Percentiles rank a stretch among this genome's conserved stretches.
phyloP scores from a whole-genome alignment of 2,329 filamentous ascomycete species.

The Kalaharituber pfeilii region DNA sequence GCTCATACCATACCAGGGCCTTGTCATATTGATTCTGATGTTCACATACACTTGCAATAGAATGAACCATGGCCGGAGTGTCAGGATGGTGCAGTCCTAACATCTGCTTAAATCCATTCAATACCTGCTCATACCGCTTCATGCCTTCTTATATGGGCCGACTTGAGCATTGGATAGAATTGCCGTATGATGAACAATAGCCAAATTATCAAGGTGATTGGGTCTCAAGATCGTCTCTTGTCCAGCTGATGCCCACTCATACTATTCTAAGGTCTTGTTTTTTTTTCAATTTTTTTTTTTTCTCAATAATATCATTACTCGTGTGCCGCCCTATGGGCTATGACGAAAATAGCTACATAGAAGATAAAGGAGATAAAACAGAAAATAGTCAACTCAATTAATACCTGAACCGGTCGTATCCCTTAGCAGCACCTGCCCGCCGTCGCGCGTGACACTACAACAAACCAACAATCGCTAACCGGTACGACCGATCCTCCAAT shows the following conservation, averaged over 20 bases:
- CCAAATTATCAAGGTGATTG: not conserved
- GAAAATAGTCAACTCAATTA: too few species aligned
- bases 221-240: not conserved
- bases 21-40: conserved; percentile 4
- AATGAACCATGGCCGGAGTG: too few species aligned
- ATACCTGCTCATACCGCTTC: not conserved
- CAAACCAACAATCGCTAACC: too few species aligned
- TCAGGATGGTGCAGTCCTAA: not conserved
- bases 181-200: not conserved
- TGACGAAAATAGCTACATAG: not conserved
- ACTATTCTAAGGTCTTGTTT: not conserved
- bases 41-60: not conserved
- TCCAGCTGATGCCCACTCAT: not conserved
- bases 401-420: too few species aligned
- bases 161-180: not conserved
- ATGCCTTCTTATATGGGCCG: not conserved
- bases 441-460: too few species aligned
- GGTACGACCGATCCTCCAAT: too few species aligned
- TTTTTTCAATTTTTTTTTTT: not conserved
- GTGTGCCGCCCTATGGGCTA: not conserved
- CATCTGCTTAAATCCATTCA: not conserved
- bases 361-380: too few species aligned
- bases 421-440: too few species aligned
- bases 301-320: too few species aligned
- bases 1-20: conserved; percentile 3